These are phyloP conservation scores for Euphorbia celastroides DNA, from an alignment of 441 rosid genomes.

Conservation along the genomic window DNA sequence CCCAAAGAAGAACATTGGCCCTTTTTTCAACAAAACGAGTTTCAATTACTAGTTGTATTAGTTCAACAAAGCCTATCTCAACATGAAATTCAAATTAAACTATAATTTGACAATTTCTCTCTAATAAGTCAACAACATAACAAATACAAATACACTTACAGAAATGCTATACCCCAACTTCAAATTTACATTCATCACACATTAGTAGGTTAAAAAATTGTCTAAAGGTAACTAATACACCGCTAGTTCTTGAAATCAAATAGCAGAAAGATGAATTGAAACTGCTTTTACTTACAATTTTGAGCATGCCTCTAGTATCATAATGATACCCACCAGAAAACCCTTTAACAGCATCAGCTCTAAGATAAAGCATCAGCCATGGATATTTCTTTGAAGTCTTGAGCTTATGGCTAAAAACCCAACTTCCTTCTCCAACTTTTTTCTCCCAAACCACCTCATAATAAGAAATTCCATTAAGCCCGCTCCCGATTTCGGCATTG, in stretches of 20 bases:
- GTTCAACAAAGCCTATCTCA: slow-evolving; percentile 9
- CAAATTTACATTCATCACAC: slow-evolving; percentile 4
- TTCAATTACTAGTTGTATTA: not conserved
- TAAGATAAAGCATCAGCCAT: slow-evolving; percentile 84
- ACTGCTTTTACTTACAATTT: slow-evolving; percentile 33
- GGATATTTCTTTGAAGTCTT: slow-evolving; percentile 80
- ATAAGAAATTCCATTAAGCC: slow-evolving; percentile 33
- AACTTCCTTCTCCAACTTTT: slow-evolving; percentile 54
- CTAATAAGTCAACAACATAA: not conserved
- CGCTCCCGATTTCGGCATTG: slow-evolving; percentile 30
- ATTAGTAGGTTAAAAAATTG: not conserved
- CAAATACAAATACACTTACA: not conserved
- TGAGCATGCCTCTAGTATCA: slow-evolving; percentile 81
- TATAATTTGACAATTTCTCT: not conserved
- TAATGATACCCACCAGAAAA: slow-evolving; percentile 87
- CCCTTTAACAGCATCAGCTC: slow-evolving; percentile 75
- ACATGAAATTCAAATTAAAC: slow-evolving; percentile 1
- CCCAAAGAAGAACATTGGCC: not conserved
- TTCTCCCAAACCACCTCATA: slow-evolving; percentile 69
- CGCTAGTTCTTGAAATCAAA: not conserved
- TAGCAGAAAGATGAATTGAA: not conserved
- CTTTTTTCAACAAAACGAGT: not conserved
- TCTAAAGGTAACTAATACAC: not conserved
- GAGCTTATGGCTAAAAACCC: slow-evolving; percentile 70
- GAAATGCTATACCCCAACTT: not conserved